phyloP scores from a whole-genome alignment of 331 rosid species.

The Saraca asoca region DNA sequence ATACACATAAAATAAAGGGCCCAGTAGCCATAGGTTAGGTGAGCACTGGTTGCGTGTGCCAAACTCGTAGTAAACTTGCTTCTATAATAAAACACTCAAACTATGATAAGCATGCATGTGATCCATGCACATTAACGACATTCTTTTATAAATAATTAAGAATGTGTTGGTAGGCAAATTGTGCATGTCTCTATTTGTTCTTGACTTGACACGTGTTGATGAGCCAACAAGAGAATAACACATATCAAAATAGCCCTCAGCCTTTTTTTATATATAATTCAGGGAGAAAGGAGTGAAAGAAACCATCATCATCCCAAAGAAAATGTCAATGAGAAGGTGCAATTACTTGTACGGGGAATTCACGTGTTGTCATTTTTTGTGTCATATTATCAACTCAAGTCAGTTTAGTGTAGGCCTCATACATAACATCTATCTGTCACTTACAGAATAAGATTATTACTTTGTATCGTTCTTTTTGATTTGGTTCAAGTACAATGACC shows the following conservation, averaged over 20 bases:
- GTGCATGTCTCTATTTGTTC: background rate
- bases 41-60: background rate
- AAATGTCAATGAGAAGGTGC: background rate
- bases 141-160: background rate
- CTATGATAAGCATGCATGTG: background rate
- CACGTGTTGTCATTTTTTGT: background rate
- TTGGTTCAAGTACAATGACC: background rate
- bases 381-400: constrained; percentile 21
- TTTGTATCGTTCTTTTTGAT: no score
- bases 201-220: constrained; percentile 3
- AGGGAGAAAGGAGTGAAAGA: background rate
- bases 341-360: background rate
- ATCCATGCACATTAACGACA: no score
- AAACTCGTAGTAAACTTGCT: background rate
- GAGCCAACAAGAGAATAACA: background rate
- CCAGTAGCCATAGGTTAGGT: background rate
- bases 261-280: no score
- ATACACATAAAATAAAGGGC: background rate
- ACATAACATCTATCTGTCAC: no score
- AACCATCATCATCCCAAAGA: no score
- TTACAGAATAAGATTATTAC: no score
- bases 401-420: no score
- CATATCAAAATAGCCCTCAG: background rate
- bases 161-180: constrained; percentile 4
- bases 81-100: background rate